Evolutionary conservation across 2,329 filamentous ascomycete species (phyloP), one percentile per base, ranked within the genome.

Genomic region (Monilinia polystroma): DNA sequence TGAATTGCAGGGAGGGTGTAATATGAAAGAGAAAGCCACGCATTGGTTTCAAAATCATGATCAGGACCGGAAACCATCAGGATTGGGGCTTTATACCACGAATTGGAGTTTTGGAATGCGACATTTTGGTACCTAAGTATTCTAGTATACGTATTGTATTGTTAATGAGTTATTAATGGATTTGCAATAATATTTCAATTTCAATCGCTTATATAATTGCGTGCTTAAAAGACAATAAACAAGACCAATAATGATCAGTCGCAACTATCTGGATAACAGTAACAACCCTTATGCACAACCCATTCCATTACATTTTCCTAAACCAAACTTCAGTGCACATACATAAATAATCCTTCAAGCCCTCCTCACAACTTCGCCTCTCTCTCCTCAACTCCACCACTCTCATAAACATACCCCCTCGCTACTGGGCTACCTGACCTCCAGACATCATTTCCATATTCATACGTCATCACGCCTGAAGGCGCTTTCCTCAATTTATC

Each of bases 381-480:
- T 68, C 71, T 76, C 63, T 63, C 47, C 63, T 67, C 64, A 23
- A 65, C 65, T 2, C 68, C 75, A 62, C 75, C 76, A 69, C 83
- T 81, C 67, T 83, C 82, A 70, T 85, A 88, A n/a, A 84, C 79
- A 72, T 89, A 89, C 1, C 87, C 87, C 53, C 83, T 79, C 23
- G 85, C 85, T 4, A 88, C 83, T 0, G 87, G 86, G 68, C 76
- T 86, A 64, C 32, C 72, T 73, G 67, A 70, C 67, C 52, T 63
- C 49, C 60, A 54, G 41, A 43, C 67, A 70, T 69, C 56, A 72
- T 68, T 23, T 72, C 70, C 49, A 71, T 67, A 38, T n/a, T 35
- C 62, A 29, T 47, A 14, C 23, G 62, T 18, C 6, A 51, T n/a
- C 16, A 64, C 62, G n/a, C 62, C 62, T 1, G 52, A 10, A 38